phyloP scores from a whole-genome alignment of 805 yeast genomes.

The Barnettozyma siamensis region DNA sequence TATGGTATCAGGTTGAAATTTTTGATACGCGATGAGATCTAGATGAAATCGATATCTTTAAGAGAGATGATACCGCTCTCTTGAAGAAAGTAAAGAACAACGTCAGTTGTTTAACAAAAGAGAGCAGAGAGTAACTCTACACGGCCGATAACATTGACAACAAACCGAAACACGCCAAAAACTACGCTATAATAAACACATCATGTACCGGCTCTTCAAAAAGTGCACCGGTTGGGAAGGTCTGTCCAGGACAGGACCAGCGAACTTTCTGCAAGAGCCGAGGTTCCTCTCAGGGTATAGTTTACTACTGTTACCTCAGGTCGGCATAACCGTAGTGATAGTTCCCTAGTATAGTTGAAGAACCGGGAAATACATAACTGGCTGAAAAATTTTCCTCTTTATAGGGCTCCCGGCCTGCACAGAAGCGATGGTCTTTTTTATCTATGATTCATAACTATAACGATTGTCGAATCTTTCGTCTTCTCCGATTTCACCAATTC shows the following conservation, averaged over 20 bases:
- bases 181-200: too few species aligned
- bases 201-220: background rate
- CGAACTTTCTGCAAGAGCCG: conserved; percentile 20
- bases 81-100: too few species aligned
- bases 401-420: background rate
- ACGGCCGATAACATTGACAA: too few species aligned
- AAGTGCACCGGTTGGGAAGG: conserved; percentile 6
- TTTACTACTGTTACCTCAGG: conserved; percentile 38
- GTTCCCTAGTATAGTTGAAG: conserved; percentile 26
- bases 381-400: background rate
- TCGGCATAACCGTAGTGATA: conserved; percentile 42
- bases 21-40: too few species aligned
- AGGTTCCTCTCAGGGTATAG: conserved; percentile 44
- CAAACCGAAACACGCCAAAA: too few species aligned
- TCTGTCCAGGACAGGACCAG: conserved; percentile 1
- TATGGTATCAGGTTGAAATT: too few species aligned
- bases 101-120: too few species aligned
- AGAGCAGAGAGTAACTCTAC: too few species aligned
- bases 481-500: background rate
- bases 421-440: background rate
- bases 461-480: background rate
- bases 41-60: too few species aligned
- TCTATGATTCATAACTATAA: background rate
- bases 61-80: too few species aligned
- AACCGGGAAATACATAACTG: background rate